phyloP scores from a whole-genome alignment of 2,329 filamentous ascomycete species.

The Boeremia lycopersici region DNA sequence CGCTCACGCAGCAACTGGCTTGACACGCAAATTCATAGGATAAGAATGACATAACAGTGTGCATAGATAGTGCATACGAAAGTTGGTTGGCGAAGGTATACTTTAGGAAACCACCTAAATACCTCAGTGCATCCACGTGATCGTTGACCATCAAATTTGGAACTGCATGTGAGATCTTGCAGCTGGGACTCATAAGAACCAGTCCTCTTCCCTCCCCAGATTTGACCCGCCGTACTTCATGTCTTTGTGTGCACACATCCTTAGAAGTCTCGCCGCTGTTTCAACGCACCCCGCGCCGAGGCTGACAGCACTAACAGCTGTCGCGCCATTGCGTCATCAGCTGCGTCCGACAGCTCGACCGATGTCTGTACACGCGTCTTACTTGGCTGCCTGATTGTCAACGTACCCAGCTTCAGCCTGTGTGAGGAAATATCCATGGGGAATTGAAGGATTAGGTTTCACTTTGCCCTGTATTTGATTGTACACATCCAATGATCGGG shows the following conservation, averaged over 20 bases:
- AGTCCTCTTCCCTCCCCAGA: too few species aligned
- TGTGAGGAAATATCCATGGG: not conserved
- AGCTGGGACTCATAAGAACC: too few species aligned
- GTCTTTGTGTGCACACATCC: too few species aligned
- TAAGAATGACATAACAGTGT: conserved; percentile 1
- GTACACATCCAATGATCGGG: not conserved
- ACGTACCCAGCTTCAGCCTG: conserved; percentile 1
- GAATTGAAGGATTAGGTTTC: not conserved
- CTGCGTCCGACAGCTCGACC: conserved; percentile 7
- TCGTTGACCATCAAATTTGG: too few species aligned
- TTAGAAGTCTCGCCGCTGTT: not conserved
- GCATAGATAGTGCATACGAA: not conserved
- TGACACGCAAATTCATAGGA: not conserved
- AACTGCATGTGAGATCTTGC: too few species aligned
- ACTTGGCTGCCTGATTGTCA: conserved; percentile 4
- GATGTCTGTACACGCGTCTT: conserved; percentile 11
- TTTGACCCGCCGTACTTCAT: too few species aligned
- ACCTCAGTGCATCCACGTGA: too few species aligned
- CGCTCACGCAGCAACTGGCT: too few species aligned
- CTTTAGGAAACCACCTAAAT: too few species aligned
- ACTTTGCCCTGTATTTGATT: not conserved
- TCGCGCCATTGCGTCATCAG: conserved; percentile 16
- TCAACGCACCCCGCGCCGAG: conserved; percentile 6
- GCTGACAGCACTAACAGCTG: not conserved
- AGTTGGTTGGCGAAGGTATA: too few species aligned